Conservation (phyloP, 2,329 filamentous ascomycete species). For the Orbilia javanica region DNA sequence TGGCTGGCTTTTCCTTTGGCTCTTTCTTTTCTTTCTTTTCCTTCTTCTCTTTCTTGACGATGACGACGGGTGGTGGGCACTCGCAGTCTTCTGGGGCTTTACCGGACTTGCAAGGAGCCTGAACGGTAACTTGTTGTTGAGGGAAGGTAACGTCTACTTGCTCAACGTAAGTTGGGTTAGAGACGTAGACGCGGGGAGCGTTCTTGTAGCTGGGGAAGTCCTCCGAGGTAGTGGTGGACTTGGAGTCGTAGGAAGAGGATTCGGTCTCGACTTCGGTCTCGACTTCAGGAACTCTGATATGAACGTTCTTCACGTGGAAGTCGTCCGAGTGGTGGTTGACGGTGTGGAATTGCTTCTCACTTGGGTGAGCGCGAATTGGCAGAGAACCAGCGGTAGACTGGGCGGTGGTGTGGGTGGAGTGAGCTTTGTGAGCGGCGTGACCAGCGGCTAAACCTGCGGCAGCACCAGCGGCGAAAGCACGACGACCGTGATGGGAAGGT, state of each 20-base stretch:
- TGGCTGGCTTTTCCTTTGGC: constrained; percentile 23
- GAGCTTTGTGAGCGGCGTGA: constrained; percentile 14
- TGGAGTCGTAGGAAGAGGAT: constrained; percentile 47
- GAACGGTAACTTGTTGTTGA: constrained; percentile 18
- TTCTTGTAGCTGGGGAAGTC: constrained; percentile 12
- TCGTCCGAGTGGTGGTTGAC: constrained; percentile 58
- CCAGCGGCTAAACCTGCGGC: constrained; percentile 47
- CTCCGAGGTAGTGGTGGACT: constrained; percentile 53
- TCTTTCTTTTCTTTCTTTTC: constrained; percentile 46
- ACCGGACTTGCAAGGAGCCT: constrained; percentile 42
- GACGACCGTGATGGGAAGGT: constrained; percentile 47
- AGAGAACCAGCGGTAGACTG: constrained; percentile 28
- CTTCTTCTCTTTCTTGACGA: constrained; percentile 38
- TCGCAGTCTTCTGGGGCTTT: constrained; percentile 48
- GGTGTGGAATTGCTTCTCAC: constrained; percentile 55
- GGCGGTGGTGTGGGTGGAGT: constrained; percentile 10
- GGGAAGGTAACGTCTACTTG: constrained; percentile 54
- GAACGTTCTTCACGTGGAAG: constrained; percentile 63
- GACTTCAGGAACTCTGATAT: constrained; percentile 60
- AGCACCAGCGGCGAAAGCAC: constrained; percentile 45
- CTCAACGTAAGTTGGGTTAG: constrained; percentile 53
- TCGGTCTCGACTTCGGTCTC: constrained; percentile 48
- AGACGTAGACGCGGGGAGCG: constrained; percentile 49
- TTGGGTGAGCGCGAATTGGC: constrained; percentile 49
- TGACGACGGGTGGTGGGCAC: constrained; percentile 38